Conservation (phyloP, 2,329 filamentous ascomycete species). For the Exophiala sp. region DNA sequence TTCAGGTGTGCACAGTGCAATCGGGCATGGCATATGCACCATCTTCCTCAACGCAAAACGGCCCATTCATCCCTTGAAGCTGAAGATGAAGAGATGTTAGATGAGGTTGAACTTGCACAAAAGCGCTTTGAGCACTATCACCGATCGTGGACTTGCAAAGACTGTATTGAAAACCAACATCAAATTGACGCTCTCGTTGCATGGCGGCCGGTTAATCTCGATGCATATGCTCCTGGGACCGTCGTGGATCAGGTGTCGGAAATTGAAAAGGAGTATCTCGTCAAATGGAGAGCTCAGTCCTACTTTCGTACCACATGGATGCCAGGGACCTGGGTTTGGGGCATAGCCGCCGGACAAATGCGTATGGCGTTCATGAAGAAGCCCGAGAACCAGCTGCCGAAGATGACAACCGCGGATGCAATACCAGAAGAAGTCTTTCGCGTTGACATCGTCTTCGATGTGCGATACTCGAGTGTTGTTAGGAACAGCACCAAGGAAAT, state of each 20-base stretch:
- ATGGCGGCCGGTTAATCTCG: constrained; percentile 70
- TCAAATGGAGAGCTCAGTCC: constrained; percentile 80
- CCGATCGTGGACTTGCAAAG: constrained; percentile 72
- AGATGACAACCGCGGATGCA: constrained; percentile 70
- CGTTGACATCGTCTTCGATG: constrained; percentile 83
- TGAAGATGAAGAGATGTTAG: constrained; percentile 33
- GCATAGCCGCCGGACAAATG: constrained; percentile 61
- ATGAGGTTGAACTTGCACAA: constrained; percentile 51
- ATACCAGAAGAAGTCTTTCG: constrained; percentile 83
- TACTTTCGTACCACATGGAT: constrained; percentile 84
- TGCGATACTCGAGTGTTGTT: constrained; percentile 63
- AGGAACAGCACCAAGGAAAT: constrained; percentile 60
- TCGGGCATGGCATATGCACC: constrained; percentile 77
- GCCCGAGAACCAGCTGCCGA: constrained; percentile 59
- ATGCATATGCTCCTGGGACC: constrained; percentile 53
- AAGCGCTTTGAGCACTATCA: constrained; percentile 70
- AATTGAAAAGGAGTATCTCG: constrained; percentile 82
- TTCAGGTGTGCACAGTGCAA: constrained; percentile 79
- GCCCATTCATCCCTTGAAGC: constrained; percentile 28
- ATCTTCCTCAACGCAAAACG: constrained; percentile 58
- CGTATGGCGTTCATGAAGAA: constrained; percentile 73
- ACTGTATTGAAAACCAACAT: constrained; percentile 62
- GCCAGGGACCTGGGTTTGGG: constrained; percentile 84
- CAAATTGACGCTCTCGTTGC: constrained; percentile 79
- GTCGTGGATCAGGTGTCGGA: constrained; percentile 59